A percentile compares a stretch with the other conserved stretches of the same genome.
Evolutionary conservation across 352 stramenopile species (phyloP).

Genomic region (Pythium apleroticum): DNA sequence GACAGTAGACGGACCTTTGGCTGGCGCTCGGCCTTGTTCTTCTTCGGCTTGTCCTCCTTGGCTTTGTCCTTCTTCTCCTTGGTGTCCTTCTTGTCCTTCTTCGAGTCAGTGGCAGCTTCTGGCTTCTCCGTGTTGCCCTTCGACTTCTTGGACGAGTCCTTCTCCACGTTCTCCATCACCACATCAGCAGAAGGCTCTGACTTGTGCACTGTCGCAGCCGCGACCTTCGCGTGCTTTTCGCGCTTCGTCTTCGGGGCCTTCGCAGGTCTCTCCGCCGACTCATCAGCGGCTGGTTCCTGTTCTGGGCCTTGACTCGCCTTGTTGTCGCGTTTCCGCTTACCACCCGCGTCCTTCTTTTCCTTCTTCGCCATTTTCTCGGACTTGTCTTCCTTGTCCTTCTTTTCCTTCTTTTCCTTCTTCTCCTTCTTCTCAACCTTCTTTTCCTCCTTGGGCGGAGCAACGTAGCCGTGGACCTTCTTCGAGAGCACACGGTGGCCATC

Average conservation of each 20-base stretch:
- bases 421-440: conserved; percentile 34
- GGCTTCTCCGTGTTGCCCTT: conserved; percentile 14
- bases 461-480: conserved; percentile 83
- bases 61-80: conserved; percentile 24
- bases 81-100: conserved; percentile 34
- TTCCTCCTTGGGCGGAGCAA: conserved; percentile 70
- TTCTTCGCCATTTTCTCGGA: conserved; percentile 28
- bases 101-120: conserved; percentile 12
- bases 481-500: conserved; percentile 75
- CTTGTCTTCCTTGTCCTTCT: conserved; percentile 27
- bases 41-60: conserved; percentile 23
- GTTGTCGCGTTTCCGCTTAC: conserved; percentile 24
- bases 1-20: conserved; percentile 33
- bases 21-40: conserved; percentile 36
- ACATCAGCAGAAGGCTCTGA: conserved; percentile 10
- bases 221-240: conserved; percentile 17
- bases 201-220: not conserved
- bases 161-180: conserved; percentile 31
- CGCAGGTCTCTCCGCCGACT: conserved; percentile 18
- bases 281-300: conserved; percentile 3
- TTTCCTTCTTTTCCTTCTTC: conserved; percentile 31
- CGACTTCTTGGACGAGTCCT: conserved; percentile 25
- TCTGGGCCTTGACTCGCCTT: conserved; percentile 9
- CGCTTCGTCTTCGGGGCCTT: conserved; percentile 31
- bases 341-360: conserved; percentile 7